phyloP scores from a whole-genome alignment of 345 rosid genomes.

The Sonneratia caseolaris region DNA sequence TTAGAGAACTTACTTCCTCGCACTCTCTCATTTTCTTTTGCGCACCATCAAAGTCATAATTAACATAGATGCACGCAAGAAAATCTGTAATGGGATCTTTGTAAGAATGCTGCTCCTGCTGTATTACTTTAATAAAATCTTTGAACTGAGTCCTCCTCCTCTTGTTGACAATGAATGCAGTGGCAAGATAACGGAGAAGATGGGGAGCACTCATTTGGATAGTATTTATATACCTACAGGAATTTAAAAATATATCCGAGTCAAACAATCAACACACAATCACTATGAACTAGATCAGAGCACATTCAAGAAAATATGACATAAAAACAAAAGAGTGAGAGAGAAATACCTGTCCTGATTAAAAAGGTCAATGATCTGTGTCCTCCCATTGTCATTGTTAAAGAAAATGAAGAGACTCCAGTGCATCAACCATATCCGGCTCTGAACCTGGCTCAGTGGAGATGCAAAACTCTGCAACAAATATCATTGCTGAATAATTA shows the following conservation, averaged over 20 bases:
- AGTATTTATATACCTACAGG: slow-evolving; percentile 73
- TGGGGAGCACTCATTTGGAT: slow-evolving; percentile 97
- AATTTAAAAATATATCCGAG: too few species aligned
- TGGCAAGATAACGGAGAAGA: slow-evolving; percentile 86
- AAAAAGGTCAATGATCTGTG: slow-evolving; percentile 87
- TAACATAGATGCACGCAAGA: slow-evolving; percentile 81
- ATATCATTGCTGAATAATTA: slow-evolving; percentile 1
- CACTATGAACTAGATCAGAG: background rate
- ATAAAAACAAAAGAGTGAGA: background rate
- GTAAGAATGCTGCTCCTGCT: slow-evolving; percentile 82
- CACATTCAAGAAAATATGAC: background rate
- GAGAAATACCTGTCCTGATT: slow-evolving; percentile 86
- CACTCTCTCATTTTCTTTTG: slow-evolving; percentile 97
- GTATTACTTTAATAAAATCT: slow-evolving; percentile 89
- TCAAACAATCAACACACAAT: slow-evolving; percentile 3
- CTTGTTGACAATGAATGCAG: slow-evolving; percentile 96
- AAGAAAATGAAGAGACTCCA: slow-evolving; percentile 98
- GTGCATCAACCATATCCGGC: slow-evolving; percentile 97
- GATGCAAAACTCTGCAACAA: slow-evolving; percentile 68
- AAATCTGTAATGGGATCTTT: slow-evolving; percentile 97
- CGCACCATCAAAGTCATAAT: slow-evolving; percentile 97
- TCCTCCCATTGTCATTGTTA: slow-evolving; percentile 94
- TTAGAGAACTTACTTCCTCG: slow-evolving; percentile 57
- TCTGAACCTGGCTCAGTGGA: slow-evolving; percentile 80
- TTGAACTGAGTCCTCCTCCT: slow-evolving; percentile 91